Conservation (phyloP, 768 basidiomycete species). For the Boletus barrowsii region DNA sequence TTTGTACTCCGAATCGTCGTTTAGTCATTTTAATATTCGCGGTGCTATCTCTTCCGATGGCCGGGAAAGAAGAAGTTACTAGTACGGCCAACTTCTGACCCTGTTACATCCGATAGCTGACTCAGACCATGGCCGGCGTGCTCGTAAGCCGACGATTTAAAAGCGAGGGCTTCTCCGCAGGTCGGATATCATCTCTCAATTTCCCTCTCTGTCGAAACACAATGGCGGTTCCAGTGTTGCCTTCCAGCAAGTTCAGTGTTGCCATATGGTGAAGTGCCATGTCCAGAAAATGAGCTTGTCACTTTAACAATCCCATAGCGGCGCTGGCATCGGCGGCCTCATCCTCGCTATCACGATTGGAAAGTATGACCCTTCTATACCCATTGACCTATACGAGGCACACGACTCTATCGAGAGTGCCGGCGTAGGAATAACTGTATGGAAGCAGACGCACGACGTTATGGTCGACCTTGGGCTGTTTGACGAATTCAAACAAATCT, state of each 20-base stretch:
- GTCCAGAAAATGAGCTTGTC: not conserved
- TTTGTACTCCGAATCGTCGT: no score
- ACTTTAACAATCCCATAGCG: constrained; percentile 14
- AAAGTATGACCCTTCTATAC: constrained; percentile 29
- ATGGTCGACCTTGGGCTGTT: constrained; percentile 42
- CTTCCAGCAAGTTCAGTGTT: constrained; percentile 14
- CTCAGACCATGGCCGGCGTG: no score
- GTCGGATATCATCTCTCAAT: not conserved
- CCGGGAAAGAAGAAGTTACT: no score
- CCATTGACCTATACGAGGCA: constrained; percentile 47
- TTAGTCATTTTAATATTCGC: no score
- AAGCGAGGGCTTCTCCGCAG: not conserved
- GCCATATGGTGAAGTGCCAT: constrained; percentile 19
- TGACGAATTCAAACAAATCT: constrained; percentile 28
- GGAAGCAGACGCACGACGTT: constrained; percentile 46
- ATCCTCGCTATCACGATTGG: constrained; percentile 39
- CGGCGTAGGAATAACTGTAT: constrained; percentile 45
- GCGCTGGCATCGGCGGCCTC: constrained; percentile 44
- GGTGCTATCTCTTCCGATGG: no score
- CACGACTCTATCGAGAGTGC: constrained; percentile 37
- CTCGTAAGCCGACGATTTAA: no score
- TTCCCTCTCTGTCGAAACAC: not conserved
- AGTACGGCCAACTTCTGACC: no score
- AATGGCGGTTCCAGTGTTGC: not conserved
- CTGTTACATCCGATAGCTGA: no score